Base-by-base conservation (phyloP, 768 basidiomycete species). In the Asterophora parasitica region DNA sequence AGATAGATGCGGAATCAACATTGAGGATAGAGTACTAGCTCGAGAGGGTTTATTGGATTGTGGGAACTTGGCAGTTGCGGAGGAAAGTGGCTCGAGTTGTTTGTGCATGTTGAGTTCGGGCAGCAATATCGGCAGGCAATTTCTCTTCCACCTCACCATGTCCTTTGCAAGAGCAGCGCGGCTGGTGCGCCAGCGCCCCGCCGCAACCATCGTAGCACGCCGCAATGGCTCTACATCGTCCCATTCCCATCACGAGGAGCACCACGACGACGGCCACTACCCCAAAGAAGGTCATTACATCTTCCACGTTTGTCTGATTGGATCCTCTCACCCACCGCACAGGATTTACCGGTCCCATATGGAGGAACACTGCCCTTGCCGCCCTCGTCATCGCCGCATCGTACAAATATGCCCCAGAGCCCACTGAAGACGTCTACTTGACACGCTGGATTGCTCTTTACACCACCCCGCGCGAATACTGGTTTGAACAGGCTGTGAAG, bases 381-480 rank as follows among this genome's bases (percentile, higher is more conserved):
- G 72, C 77, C 11, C 48, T 82, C 34, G 66, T 72, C 7, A 74
- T 66, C 35, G 78, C 72, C 35, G 76, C 72, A 9, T 75, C 76
- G 51, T 83, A 85, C 70, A 87, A 87, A 64, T 83, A 72, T 58
- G 82, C 85, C 3, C 87, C 88, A 0, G 66, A 73, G 45, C 74
- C 79, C 6, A 67, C 66, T 26, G 77, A 85, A 32, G 79, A 85
- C 49, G 76, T 73, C 42, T 81, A 78, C 56, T 61, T 89, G 59
- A 85, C 85, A 10, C 76, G 76, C 35, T 85, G 79, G 76, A 78
- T 90, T 56, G 70, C 74, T 20, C 60, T 80, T 59, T 83, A 81
- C 65, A 64, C 64, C 32, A 73, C 78, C 1, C 71, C 85, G 4
- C 58, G 65, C 23, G 73, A 79, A 43, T 64, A 74, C 49, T 87